Conservation (phyloP, 2,329 filamentous ascomycete genomes). For the Penicillium occitanis region DNA sequence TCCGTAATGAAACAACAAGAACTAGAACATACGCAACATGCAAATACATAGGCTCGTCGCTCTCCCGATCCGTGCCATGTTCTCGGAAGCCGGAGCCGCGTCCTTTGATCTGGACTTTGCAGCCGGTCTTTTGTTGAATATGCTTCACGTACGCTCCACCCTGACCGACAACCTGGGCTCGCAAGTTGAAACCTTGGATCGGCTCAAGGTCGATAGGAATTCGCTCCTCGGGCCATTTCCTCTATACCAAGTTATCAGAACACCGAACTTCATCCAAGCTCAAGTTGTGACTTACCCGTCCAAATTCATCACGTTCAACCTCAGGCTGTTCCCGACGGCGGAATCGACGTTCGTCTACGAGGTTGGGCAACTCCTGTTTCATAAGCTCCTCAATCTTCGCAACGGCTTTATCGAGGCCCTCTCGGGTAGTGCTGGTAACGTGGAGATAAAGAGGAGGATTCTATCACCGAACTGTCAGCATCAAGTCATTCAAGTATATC, state of each 20-base stretch:
- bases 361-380: slow-evolving; percentile 89
- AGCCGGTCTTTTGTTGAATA: slow-evolving; percentile 92
- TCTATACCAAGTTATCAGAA: slow-evolving; percentile 51
- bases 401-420: slow-evolving; percentile 86
- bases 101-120: slow-evolving; percentile 97
- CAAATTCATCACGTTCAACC: slow-evolving; percentile 83
- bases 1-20: neutral
- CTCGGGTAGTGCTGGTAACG: slow-evolving; percentile 87
- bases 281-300: slow-evolving; percentile 62
- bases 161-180: slow-evolving; percentile 92
- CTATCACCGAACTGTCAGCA: slow-evolving; percentile 47
- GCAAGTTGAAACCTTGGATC: slow-evolving; percentile 89
- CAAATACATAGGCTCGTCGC: slow-evolving; percentile 93
- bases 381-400: slow-evolving; percentile 90
- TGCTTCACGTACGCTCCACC: slow-evolving; percentile 96
- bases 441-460: slow-evolving; percentile 93
- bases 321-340: slow-evolving; percentile 75
- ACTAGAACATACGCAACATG: slow-evolving; percentile 75
- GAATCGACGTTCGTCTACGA: slow-evolving; percentile 93
- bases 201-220: slow-evolving; percentile 90
- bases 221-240: slow-evolving; percentile 98
- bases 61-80: slow-evolving; percentile 80
- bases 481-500: neutral
- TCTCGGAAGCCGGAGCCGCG: slow-evolving; percentile 94
- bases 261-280: neutral